A percentile compares a stretch with the other conserved stretches of the same genome.
Evolutionary conservation across 495 filamentous ascomycete species (phyloP).

Genomic region (Cairneyella variabilis): DNA sequence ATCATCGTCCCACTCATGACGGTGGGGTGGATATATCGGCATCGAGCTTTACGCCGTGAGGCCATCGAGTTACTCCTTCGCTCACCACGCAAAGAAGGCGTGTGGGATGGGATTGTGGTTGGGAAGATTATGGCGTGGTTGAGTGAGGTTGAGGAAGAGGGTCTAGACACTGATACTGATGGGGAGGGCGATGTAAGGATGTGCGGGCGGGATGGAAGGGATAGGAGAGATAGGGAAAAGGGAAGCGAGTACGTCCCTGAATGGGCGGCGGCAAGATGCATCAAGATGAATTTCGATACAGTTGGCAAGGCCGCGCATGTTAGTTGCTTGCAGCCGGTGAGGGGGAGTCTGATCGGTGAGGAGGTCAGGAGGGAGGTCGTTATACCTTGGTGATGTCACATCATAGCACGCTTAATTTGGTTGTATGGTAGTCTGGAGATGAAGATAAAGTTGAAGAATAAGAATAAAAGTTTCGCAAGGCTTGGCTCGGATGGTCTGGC

Average conservation of each 20-base stretch:
- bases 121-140: conserved; percentile 21
- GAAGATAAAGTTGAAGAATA: no score
- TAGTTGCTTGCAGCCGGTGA: conserved; percentile 14
- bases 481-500: no score
- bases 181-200: not conserved
- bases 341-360: no score
- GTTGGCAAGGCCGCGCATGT: conserved; percentile 7
- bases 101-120: conserved; percentile 33
- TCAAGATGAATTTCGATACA: conserved; percentile 16
- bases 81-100: conserved; percentile 38
- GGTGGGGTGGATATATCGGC: conserved; percentile 20
- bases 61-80: conserved; percentile 36
- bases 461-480: no score
- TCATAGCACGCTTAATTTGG: no score
- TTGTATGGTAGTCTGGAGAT: no score
- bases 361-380: no score
- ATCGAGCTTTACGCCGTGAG: conserved; percentile 36
- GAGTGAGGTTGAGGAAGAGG: conserved; percentile 13
- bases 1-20: conserved; percentile 30
- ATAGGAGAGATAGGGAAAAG: not conserved
- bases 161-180: not conserved
- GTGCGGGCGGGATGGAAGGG: no score
- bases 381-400: no score
- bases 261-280: conserved; percentile 15
- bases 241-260: conserved; percentile 12